These are phyloP conservation scores for Termitomyces bulborhizus DNA, from an alignment of 768 basidiomycete genomes.

Conservation along the genomic window DNA sequence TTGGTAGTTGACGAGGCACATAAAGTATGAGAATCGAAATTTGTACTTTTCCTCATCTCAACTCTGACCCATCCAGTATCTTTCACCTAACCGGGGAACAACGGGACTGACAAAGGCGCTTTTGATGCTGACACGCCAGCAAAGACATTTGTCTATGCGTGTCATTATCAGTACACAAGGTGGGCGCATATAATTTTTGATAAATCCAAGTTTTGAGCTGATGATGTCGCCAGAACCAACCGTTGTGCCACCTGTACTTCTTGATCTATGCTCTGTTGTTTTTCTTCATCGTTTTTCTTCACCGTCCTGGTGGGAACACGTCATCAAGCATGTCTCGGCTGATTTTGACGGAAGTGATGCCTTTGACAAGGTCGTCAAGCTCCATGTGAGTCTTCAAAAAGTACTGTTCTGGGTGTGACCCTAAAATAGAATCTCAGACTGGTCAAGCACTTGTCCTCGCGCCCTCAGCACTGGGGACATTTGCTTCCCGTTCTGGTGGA, in stretches of 20 bases:
- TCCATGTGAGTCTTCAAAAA: conserved; percentile 40
- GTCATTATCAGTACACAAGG: conserved; percentile 75
- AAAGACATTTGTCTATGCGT: conserved; percentile 67
- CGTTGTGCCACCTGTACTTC: conserved; percentile 58
- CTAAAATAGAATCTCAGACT: conserved; percentile 34
- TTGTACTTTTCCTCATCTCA: neutral
- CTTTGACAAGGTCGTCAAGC: conserved; percentile 58
- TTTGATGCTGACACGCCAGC: conserved; percentile 56
- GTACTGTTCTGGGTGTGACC: neutral
- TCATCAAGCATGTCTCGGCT: conserved; percentile 61
- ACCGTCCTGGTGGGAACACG: conserved; percentile 68
- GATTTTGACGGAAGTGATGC: conserved; percentile 53
- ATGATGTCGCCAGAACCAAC: conserved; percentile 51
- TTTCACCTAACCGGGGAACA: conserved; percentile 37
- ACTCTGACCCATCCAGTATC: conserved; percentile 38
- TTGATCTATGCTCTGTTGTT: conserved; percentile 60
- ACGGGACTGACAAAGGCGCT: conserved; percentile 55
- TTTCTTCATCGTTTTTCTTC: conserved; percentile 76
- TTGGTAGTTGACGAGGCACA: conserved; percentile 74
- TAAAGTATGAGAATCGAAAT: conserved; percentile 36
- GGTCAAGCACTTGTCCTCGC: conserved; percentile 67
- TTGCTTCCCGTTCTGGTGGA: conserved; percentile 15
- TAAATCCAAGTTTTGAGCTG: neutral
- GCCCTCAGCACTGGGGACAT: conserved; percentile 51
- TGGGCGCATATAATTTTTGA: conserved; percentile 14